These are phyloP conservation scores for Arctium minus DNA, from an alignment of 129 eudicot genomes.

Conservation along the genomic window DNA sequence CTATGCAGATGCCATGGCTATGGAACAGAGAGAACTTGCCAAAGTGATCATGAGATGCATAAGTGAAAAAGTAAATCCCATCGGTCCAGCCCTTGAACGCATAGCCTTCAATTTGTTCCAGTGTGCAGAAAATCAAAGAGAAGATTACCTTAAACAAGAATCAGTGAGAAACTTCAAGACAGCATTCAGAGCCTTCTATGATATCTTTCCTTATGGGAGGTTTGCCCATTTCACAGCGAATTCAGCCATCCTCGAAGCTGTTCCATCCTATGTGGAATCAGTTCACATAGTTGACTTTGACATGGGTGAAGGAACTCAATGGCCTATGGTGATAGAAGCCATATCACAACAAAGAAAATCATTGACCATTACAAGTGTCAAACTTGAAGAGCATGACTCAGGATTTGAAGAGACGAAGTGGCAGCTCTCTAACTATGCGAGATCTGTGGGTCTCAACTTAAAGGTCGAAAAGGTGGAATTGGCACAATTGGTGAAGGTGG, in stretches of 20 bases:
- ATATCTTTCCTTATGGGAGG: conserved; percentile 44
- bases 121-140: conserved; percentile 33
- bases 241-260: conserved; percentile 47
- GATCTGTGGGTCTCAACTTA: conserved; percentile 34
- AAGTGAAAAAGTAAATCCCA: conserved; percentile 39
- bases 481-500: conserved; percentile 9
- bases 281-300: conserved; percentile 56
- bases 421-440: conserved; percentile 40
- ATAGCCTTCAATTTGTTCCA: conserved; percentile 43
- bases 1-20: conserved; percentile 54
- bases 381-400: conserved; percentile 30
- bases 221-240: conserved; percentile 63
- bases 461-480: conserved; percentile 36
- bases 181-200: conserved; percentile 54
- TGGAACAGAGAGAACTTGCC: conserved; percentile 42
- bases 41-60: conserved; percentile 43
- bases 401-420: conserved; percentile 41
- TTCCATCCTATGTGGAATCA: conserved; percentile 28
- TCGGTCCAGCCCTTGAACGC: conserved; percentile 49
- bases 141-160: conserved; percentile 45
- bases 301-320: conserved; percentile 51
- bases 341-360: conserved; percentile 21
- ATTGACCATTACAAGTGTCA: conserved; percentile 44
- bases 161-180: conserved; percentile 31
- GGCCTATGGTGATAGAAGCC: conserved; percentile 59